A percentile compares a stretch with the other conserved stretches of the same genome.
Evolutionary conservation across 345 rosid genomes (phyloP).

Genomic region (Corchorus olitorius): DNA sequence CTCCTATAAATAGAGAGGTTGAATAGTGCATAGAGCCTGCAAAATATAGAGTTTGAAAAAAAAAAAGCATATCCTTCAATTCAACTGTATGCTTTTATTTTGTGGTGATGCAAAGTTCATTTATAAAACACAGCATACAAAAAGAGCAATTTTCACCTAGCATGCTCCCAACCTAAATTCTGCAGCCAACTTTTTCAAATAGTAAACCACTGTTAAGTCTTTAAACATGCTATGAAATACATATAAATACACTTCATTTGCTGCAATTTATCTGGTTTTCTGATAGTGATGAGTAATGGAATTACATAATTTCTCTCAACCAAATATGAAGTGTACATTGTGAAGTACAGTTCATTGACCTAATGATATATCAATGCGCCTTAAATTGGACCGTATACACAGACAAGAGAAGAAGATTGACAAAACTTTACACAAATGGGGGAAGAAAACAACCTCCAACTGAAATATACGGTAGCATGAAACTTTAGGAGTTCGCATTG

Average conservation of each 20-base stretch:
- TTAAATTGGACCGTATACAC: not conserved
- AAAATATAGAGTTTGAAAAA: slow-evolving; percentile 14
- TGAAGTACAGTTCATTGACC: not conserved
- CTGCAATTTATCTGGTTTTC: not conserved
- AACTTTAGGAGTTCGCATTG: slow-evolving; percentile 11
- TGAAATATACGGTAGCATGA: slow-evolving; percentile 3
- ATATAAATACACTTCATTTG: too few relatives aligned
- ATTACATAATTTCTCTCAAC: not conserved
- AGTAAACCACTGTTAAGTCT: too few relatives aligned
- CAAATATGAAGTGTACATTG: not conserved
- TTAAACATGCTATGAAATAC: too few relatives aligned
- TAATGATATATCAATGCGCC: not conserved
- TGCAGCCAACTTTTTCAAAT: not conserved
- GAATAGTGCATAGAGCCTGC: slow-evolving; percentile 10
- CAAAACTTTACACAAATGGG: not conserved
- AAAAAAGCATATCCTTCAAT: not conserved
- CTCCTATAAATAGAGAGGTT: slow-evolving; percentile 16
- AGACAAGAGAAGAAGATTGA: not conserved
- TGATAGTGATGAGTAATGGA: not conserved
- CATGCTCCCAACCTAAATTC: not conserved
- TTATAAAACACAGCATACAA: not conserved
- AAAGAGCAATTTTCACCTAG: not conserved
- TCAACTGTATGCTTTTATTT: not conserved
- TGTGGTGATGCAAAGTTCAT: not conserved
- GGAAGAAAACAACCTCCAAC: not conserved